Evolutionary conservation across 805 yeast genomes (phyloP).

Genomic region (Ogataea methanolica): DNA sequence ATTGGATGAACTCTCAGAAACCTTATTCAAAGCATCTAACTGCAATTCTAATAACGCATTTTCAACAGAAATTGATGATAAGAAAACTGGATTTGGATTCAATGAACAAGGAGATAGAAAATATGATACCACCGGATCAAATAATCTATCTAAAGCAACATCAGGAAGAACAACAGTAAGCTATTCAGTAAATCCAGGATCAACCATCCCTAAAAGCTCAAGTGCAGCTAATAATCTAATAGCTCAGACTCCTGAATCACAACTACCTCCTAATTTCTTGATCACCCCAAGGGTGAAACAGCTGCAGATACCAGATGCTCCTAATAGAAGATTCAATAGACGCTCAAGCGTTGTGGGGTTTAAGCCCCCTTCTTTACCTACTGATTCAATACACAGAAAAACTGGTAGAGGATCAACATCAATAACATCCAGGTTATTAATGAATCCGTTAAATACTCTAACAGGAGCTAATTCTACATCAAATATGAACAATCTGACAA

Average conservation of each 20-base stretch:
- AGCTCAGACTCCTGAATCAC: constrained; percentile 25
- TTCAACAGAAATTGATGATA: constrained; percentile 5
- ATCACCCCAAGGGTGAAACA: constrained; percentile 39
- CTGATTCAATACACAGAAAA: constrained; percentile 22
- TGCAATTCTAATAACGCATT: neutral
- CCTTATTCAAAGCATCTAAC: constrained; percentile 10
- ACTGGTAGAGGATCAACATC: constrained; percentile 22
- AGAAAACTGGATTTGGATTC: constrained; percentile 14
- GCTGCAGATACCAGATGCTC: constrained; percentile 33
- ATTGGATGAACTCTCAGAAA: constrained; percentile 17
- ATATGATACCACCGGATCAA: constrained; percentile 1
- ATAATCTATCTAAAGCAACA: constrained; percentile 3
- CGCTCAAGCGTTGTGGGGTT: constrained; percentile 17
- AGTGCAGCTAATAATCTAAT: neutral
- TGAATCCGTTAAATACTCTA: constrained; percentile 21
- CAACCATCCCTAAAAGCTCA: neutral
- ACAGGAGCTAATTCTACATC: constrained; percentile 20
- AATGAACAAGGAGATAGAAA: neutral
- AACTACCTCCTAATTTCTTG: constrained; percentile 18
- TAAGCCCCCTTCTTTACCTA: constrained; percentile 23
- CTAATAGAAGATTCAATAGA: constrained; percentile 33
- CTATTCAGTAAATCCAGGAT: neutral
- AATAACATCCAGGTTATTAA: constrained; percentile 27
- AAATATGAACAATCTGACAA: constrained; percentile 10
- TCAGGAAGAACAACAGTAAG: constrained; percentile 1